phyloP scores from a whole-genome alignment of 257 asterid genomes.

The Solanum commersonii region DNA sequence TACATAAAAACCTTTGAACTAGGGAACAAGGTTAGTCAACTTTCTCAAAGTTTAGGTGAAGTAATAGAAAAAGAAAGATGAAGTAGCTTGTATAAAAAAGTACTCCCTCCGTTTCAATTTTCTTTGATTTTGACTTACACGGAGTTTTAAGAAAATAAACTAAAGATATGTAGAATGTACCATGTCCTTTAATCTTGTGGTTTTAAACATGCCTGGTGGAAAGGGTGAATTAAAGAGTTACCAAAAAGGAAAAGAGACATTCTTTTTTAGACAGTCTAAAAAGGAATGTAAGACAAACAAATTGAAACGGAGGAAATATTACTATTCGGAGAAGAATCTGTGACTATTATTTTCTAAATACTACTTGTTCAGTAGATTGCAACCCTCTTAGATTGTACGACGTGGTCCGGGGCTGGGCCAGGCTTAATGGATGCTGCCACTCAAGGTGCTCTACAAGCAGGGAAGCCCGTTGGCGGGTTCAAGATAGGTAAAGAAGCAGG shows the following conservation, averaged over 20 bases:
- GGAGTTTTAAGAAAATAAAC: neutral
- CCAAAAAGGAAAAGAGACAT: neutral
- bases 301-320: neutral
- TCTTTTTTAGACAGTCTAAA: neutral
- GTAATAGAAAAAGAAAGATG: neutral
- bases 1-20: conserved; percentile 46
- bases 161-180: neutral
- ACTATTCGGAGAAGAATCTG: neutral
- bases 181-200: neutral
- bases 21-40: conserved; percentile 48
- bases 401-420: conserved; percentile 97
- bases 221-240: neutral
- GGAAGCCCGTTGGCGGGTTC: conserved; percentile 86
- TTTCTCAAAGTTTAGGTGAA: neutral
- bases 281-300: neutral
- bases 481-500: conserved; percentile 91
- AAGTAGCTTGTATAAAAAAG: neutral
- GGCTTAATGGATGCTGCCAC: conserved; percentile 97
- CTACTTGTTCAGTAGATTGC: conserved; percentile 44
- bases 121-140: neutral
- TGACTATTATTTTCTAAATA: neutral
- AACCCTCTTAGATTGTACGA: conserved; percentile 58
- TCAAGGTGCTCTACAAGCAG: conserved; percentile 80
- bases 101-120: neutral
- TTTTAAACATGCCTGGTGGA: neutral